These are phyloP conservation scores for Bjerkandera adusta DNA, from an alignment of 1,284 basidiomycete genomes.

Conservation along the genomic window DNA sequence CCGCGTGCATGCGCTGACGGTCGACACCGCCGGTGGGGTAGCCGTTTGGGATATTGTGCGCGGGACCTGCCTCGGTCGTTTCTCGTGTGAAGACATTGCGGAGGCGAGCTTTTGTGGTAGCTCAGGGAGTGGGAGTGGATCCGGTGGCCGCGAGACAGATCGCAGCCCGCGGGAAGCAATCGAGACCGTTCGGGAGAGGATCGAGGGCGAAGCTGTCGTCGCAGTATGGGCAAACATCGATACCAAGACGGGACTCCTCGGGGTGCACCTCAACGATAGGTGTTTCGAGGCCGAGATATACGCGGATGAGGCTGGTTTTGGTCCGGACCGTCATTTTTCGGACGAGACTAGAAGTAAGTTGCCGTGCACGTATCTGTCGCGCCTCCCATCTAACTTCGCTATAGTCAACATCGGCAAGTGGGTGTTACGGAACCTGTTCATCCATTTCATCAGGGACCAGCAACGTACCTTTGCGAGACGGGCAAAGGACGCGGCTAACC, in stretches of 20 bases:
- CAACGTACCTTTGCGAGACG: constrained; percentile 40
- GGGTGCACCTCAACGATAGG: constrained; percentile 83
- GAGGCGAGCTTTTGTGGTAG: constrained; percentile 40
- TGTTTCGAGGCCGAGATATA: constrained; percentile 97
- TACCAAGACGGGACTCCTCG: constrained; percentile 86
- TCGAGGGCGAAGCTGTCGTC: constrained; percentile 91
- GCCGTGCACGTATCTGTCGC: constrained; percentile 6
- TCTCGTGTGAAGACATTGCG: constrained; percentile 61
- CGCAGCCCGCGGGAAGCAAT: constrained; percentile 79
- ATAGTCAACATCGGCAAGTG: constrained; percentile 82
- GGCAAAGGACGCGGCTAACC: constrained; percentile 30
- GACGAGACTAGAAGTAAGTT: constrained; percentile 82
- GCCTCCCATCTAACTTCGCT: constrained; percentile 17
- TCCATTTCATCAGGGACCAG: constrained; percentile 68
- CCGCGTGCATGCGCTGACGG: constrained; percentile 86
- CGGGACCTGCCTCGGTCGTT: constrained; percentile 76
- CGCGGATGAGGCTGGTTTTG: constrained; percentile 83
- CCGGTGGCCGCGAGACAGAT: constrained; percentile 41
- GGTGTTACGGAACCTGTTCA: constrained; percentile 74
- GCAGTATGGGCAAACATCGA: constrained; percentile 88
- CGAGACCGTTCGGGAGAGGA: constrained; percentile 82
- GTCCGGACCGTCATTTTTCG: constrained; percentile 50
- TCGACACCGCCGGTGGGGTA: constrained; percentile 85
- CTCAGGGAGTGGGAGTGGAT: constrained; percentile 25
- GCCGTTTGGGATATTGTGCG: constrained; percentile 92